Base-by-base conservation (phyloP, 306 rosid species). In the Citrullus mucosospermus region DNA sequence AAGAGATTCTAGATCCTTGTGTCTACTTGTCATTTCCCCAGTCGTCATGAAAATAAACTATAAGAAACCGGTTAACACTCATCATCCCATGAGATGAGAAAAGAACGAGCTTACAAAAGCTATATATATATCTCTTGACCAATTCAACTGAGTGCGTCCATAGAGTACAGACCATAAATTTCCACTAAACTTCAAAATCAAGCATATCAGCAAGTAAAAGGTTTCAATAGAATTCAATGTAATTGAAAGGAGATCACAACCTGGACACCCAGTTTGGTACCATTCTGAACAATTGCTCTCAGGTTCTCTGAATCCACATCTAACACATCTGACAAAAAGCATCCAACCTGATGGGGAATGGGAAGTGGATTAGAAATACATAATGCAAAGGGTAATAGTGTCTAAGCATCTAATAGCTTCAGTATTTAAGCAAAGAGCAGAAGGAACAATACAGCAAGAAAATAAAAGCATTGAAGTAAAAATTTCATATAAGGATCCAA, bases 41-140 rank as follows among this genome's bases (percentile, higher is more conserved):
- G 69, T 81, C 78, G 85, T 92, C 85, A 85, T 80, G 78, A 88
- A 78, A 82, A 93, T 67, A 75, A 91, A 85, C 98, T 93, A 96
- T 61, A 85, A 68, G 71, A 73, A 85, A 81, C 81, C 76, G 65
- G 72, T 16, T 70, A 81, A 28, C 41, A 85, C 70, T 87, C 80
- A 66, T 54, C 72, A 51, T 28, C 77, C 51, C 50, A 66, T 66
- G 59, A 73, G 3, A 66, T 18, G 9, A 25, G 75, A 63, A 53
- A 81, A 78, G 43, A 60, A 67, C 56, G 48, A 80, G 56, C 70
- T 78, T 20, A 55, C 39, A 76, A 17, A 54, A 48, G 67, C 79
- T 60, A 62, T 58, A 60, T 53, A 77, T 17, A 39, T 20, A n/a
- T 39, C 9, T 43, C 44, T 17, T 6, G 8, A 54, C 48, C 44